phyloP scores from a whole-genome alignment of 1,284 basidiomycete species.

The Somion occarium region DNA sequence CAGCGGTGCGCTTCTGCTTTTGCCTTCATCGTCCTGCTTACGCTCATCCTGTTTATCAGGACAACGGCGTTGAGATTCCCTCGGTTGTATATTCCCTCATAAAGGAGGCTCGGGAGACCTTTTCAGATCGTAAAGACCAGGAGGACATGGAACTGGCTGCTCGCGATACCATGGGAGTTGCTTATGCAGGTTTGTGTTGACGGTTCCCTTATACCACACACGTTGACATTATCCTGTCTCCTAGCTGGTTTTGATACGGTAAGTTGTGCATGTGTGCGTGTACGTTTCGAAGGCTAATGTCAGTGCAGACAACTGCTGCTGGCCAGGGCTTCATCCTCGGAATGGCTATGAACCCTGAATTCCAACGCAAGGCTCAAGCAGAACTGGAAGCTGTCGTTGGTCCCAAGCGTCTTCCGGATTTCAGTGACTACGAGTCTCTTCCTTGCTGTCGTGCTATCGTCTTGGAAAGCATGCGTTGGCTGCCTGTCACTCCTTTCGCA shows the following conservation, averaged over 20 bases:
- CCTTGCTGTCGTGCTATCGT: conserved; percentile 2
- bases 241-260: conserved; percentile 6
- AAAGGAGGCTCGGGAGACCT: not conserved
- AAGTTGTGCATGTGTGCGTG: not conserved
- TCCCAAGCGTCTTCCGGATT: conserved; percentile 10
- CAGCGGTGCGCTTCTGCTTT: not conserved
- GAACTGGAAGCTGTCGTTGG: conserved; percentile 23
- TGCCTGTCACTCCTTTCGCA: conserved; percentile 3
- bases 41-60: not conserved
- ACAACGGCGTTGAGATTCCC: not conserved
- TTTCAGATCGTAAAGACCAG: not conserved
- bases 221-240: not conserved
- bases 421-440: not conserved
- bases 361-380: conserved; percentile 18
- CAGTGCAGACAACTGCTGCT: conserved; percentile 4
- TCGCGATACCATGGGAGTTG: conserved; percentile 5
- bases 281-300: not conserved
- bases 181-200: conserved; percentile 2
- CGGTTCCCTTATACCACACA: not conserved
- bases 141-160: not conserved
- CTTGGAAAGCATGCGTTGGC: conserved; percentile 4
- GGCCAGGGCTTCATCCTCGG: conserved; percentile 1
- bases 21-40: not conserved
- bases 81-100: conserved; percentile 1
- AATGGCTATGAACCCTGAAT: conserved; percentile 3